Evolutionary conservation across 345 rosid species (phyloP).

Genomic region (Syzygium grande): DNA sequence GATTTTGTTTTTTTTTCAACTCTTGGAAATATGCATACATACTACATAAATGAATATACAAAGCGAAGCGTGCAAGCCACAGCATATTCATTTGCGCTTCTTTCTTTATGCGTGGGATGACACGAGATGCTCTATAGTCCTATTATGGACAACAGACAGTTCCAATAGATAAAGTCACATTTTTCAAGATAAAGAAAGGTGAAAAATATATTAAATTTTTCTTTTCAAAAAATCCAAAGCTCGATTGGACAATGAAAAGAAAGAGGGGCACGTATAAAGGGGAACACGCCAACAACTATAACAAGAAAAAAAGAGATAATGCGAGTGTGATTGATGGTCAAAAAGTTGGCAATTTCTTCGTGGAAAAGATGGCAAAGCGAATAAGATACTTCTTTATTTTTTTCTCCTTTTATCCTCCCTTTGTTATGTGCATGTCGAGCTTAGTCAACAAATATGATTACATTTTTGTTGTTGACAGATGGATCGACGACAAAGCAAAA

Average conservation of each 20-base stretch:
- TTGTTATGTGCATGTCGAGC: background rate
- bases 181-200: background rate
- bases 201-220: background rate
- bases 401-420: background rate
- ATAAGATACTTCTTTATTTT: background rate
- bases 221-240: background rate
- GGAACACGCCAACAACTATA: constrained; percentile 14
- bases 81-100: background rate
- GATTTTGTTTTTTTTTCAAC: background rate
- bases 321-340: constrained; percentile 38
- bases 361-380: constrained; percentile 21
- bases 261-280: constrained; percentile 3
- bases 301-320: constrained; percentile 11
- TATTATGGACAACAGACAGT: background rate
- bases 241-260: constrained; percentile 31
- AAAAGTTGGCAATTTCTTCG: constrained; percentile 23
- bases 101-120: background rate
- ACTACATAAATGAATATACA: no score
- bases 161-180: background rate
- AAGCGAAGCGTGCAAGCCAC: background rate
- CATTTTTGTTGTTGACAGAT: constrained; percentile 31
- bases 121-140: background rate
- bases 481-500: constrained; percentile 2
- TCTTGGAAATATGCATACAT: background rate
- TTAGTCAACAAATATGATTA: constrained; percentile 49